phyloP scores from a whole-genome alignment of 192 early-diverging fungal genomes.

The Mortierella hygrophila region DNA sequence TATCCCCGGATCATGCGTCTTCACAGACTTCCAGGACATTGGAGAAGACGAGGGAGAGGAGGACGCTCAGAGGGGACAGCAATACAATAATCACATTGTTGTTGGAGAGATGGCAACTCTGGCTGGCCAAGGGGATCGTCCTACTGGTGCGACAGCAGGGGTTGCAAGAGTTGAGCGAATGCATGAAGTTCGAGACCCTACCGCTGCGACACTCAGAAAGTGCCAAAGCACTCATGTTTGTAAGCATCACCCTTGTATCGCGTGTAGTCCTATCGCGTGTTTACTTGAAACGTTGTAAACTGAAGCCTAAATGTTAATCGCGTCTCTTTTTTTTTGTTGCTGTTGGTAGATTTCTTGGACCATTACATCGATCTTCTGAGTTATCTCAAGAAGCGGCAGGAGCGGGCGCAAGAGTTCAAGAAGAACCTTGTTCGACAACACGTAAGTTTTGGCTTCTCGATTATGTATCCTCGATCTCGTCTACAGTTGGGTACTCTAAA shows the following conservation, averaged over 20 bases:
- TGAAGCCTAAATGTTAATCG: not conserved
- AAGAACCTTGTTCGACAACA: constrained; percentile 36
- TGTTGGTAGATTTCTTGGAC: constrained; percentile 78
- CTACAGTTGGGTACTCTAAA: not conserved
- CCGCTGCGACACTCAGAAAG: constrained; percentile 33
- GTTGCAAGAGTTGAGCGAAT: not conserved
- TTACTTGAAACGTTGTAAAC: not conserved
- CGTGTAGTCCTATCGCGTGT: no score
- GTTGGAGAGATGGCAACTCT: not conserved
- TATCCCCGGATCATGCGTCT: constrained; percentile 16
- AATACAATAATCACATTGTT: not conserved
- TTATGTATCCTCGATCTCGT: not conserved
- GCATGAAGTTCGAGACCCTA: not conserved
- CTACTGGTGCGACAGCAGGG: not conserved
- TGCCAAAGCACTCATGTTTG: constrained; percentile 41
- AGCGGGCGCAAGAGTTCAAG: constrained; percentile 70
- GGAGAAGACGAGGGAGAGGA: not conserved
- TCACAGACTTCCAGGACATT: not conserved
- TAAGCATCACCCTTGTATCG: not conserved
- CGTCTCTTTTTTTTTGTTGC: constrained; percentile 7
- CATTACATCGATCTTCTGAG: constrained; percentile 87
- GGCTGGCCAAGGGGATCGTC: not conserved
- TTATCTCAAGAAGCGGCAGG: constrained; percentile 77
- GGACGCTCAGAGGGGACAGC: not conserved
- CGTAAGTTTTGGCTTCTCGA: constrained; percentile 4